Evolutionary conservation across 139 green algal genomes (phyloP), one percentile per base, ranked within the genome.

Genomic region (Chlamydomonas schloesseri): DNA sequence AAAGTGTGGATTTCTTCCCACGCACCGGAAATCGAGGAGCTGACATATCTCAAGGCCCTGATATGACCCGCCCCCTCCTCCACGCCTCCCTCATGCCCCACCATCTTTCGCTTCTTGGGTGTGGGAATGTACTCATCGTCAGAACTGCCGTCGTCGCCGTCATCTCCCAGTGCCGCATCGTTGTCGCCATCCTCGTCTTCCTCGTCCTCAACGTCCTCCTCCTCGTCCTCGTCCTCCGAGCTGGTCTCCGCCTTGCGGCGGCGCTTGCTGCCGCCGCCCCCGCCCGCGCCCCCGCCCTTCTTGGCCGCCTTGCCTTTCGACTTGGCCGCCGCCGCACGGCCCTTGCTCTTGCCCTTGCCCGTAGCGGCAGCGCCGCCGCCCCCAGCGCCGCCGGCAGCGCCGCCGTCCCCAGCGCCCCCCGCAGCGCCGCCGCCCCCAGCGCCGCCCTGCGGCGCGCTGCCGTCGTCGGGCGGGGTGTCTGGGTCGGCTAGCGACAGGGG

Each of bases 81-180:
- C 60, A 2, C 24, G 1, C 60, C 24, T 31, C 60, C 31, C 21
- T 69, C 8, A 2, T 42, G 33, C 10, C 47, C 82, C n/a, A 31
- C 28, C 18, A 69, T 57, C 58, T 76, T 88, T 18, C 62, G 42
- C n/a, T 55, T 55, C 62, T 78, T 83, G 34, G 78, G 9, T n/a
- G 29, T 26, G 1, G 72, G 60, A 0, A 36, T 57, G 21, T 72
- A 53, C 13, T 70, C 37, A 3, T 62, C 71, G 11, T 77, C 71
- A n/a, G n/a, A n/a, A 29, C 42, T 29, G 31, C 17, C 31, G 53
- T 46, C 46, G 47, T 67, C 31, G 53, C n/a, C 46, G 47, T 67
- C 72, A 28, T 46, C 42, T 5, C 42, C 42, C 42, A 50, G 42
- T 13, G 42, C 42, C 42, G 42, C 29, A 2, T 83, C 76, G 10